These are phyloP conservation scores for Heterobasidion annosum DNA, from an alignment of 1,284 basidiomycete genomes.

Conservation along the genomic window DNA sequence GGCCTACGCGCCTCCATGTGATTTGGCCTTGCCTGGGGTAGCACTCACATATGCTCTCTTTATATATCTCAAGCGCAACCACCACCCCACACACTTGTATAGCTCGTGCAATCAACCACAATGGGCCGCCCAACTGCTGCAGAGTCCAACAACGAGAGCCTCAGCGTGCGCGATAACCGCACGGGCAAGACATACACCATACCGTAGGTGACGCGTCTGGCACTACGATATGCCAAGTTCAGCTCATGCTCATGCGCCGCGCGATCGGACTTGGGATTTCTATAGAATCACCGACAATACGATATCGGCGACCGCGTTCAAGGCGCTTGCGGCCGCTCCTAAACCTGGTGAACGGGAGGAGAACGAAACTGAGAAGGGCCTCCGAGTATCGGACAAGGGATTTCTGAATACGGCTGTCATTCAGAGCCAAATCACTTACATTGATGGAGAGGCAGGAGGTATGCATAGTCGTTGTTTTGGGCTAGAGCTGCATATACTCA, in stretches of 20 bases:
- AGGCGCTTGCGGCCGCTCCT: slow-evolving; percentile 52
- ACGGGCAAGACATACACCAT: slow-evolving; percentile 73
- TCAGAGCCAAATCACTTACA: slow-evolving; percentile 75
- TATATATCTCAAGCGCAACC: no score
- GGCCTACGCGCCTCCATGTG: no score
- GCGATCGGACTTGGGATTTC: neutral
- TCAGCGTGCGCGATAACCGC: slow-evolving; percentile 76
- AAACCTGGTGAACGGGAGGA: slow-evolving; percentile 60
- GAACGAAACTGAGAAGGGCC: slow-evolving; percentile 75
- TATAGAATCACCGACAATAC: slow-evolving; percentile 68
- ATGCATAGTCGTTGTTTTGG: slow-evolving; percentile 12
- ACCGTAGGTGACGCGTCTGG: slow-evolving; percentile 44
- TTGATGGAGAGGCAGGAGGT: slow-evolving; percentile 80
- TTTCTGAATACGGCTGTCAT: slow-evolving; percentile 86
- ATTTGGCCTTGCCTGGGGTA: no score
- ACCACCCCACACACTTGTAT: no score
- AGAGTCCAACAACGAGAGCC: slow-evolving; percentile 22
- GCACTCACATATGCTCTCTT: no score
- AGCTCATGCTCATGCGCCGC: neutral
- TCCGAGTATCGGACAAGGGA: slow-evolving; percentile 72
- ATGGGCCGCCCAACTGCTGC: slow-evolving; percentile 39
- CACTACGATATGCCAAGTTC: neutral
- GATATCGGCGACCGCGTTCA: slow-evolving; percentile 75
- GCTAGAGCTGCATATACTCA: no score
- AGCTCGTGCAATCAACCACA: slow-evolving; percentile 1